Conservation (phyloP, 257 asterid species). For the Solanum appendiculatum region DNA sequence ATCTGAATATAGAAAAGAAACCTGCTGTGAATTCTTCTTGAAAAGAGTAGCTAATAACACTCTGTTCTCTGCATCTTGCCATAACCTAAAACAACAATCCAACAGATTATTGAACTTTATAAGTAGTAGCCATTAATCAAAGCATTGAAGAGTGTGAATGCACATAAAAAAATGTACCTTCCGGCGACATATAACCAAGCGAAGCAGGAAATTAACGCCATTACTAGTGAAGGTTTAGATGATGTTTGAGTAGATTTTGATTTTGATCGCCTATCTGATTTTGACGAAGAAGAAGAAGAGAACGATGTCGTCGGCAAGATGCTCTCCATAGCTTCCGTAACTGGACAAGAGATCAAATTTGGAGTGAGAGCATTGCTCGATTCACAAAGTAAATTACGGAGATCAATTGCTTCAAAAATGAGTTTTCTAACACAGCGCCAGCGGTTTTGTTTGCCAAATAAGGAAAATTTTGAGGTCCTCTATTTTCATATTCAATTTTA, state of each 20-base stretch:
- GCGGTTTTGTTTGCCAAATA: background rate
- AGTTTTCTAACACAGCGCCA: background rate
- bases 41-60: constrained; percentile 36
- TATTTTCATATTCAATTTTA: background rate
- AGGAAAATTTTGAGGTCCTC: background rate
- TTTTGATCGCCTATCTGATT: constrained; percentile 74
- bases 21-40: constrained; percentile 57
- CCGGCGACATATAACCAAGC: constrained; percentile 95
- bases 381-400: background rate
- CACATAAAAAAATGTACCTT: constrained; percentile 24
- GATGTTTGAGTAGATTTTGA: constrained; percentile 51
- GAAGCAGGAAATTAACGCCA: constrained; percentile 69
- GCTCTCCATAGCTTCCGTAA: constrained; percentile 33
- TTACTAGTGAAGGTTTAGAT: constrained; percentile 48
- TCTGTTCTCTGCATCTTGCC: constrained; percentile 94
- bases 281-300: constrained; percentile 6
- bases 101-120: background rate
- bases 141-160: background rate
- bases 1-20: background rate
- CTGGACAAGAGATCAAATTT: background rate
- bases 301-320: constrained; percentile 39
- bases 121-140: background rate
- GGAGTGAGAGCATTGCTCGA: background rate
- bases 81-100: constrained; percentile 31
- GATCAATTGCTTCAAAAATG: background rate